These are phyloP conservation scores for Eimeria falciformis DNA, from an alignment of 169 alveolate species.

Conservation along the genomic window DNA sequence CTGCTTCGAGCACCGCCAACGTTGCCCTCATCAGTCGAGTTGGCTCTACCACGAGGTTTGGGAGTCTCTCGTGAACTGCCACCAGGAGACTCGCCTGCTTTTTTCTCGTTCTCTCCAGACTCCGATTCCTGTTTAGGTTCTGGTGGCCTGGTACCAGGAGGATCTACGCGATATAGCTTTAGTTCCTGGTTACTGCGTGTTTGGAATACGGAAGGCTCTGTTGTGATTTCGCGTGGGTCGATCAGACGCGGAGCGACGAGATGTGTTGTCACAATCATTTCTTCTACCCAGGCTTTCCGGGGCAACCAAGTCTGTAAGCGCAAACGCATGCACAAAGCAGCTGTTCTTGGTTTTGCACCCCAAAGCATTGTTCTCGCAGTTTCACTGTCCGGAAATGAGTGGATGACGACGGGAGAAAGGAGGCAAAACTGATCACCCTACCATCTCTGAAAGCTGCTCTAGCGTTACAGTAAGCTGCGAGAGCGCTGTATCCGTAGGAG, in stretches of 20 bases:
- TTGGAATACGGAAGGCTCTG: conserved; percentile 46
- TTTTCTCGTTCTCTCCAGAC: not conserved
- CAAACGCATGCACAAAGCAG: not conserved
- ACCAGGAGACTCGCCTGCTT: not conserved
- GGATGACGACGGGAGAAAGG: too few relatives aligned
- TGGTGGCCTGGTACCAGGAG: conserved; percentile 31
- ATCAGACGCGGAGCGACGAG: conserved; percentile 62
- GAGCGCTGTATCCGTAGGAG: conserved; percentile 46
- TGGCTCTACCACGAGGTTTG: not conserved
- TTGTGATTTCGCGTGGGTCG: conserved; percentile 45
- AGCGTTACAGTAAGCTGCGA: not conserved
- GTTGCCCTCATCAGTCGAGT: not conserved
- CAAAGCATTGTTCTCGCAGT: too few relatives aligned
- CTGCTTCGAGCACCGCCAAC: not conserved
- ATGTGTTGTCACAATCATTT: conserved; percentile 45
- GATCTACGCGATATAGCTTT: conserved; percentile 21
- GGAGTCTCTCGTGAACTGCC: not conserved
- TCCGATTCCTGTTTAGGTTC: not conserved
- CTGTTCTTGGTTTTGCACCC: too few relatives aligned
- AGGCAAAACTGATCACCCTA: too few relatives aligned
- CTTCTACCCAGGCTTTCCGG: conserved; percentile 54
- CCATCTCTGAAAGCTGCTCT: conserved; percentile 44
- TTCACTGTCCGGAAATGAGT: too few relatives aligned
- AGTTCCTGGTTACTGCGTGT: conserved; percentile 50
- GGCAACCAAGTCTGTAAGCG: conserved; percentile 22